Evolutionary conservation across 208 protist genomes (phyloP).

Genomic region (Leishmania amazonensis): DNA sequence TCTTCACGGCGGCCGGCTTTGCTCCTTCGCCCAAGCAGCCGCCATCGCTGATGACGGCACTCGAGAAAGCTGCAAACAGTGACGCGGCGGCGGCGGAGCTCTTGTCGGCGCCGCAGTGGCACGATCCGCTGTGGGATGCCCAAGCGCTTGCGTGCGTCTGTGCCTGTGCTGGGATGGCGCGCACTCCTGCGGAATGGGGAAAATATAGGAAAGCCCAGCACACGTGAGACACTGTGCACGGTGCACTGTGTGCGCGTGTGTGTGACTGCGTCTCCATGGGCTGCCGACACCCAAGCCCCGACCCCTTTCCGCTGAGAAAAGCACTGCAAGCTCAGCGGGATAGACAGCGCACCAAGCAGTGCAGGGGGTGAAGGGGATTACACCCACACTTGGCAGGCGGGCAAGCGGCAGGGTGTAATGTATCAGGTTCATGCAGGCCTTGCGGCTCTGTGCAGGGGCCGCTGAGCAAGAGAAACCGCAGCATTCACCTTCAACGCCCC

Average conservation of each 20-base stretch:
- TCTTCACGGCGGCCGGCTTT: slow-evolving; percentile 69
- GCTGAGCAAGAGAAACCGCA: not conserved
- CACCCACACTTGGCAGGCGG: not conserved
- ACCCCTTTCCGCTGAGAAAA: not conserved
- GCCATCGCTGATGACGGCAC: slow-evolving; percentile 43
- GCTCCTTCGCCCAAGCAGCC: slow-evolving; percentile 22
- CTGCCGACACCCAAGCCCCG: not conserved
- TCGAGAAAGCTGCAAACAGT: slow-evolving; percentile 36
- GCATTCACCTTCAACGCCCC: not conserved
- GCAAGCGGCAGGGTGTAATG: not conserved
- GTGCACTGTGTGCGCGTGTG: not conserved
- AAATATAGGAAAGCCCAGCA: not conserved
- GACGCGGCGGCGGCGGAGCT: slow-evolving; percentile 51
- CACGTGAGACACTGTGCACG: not conserved
- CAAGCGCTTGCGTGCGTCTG: slow-evolving; percentile 76
- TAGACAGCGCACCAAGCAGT: not conserved
- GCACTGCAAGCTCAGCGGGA: not conserved
- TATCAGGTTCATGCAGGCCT: not conserved
- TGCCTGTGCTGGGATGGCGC: slow-evolving; percentile 41
- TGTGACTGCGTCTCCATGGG: not conserved
- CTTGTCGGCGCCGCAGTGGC: slow-evolving; percentile 20
- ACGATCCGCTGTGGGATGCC: slow-evolving; percentile 86
- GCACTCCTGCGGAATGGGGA: not conserved
- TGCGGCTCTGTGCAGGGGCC: not conserved
- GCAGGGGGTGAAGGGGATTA: not conserved